Conservation (phyloP, 1,284 basidiomycete genomes). For the Agaricales sp. region DNA sequence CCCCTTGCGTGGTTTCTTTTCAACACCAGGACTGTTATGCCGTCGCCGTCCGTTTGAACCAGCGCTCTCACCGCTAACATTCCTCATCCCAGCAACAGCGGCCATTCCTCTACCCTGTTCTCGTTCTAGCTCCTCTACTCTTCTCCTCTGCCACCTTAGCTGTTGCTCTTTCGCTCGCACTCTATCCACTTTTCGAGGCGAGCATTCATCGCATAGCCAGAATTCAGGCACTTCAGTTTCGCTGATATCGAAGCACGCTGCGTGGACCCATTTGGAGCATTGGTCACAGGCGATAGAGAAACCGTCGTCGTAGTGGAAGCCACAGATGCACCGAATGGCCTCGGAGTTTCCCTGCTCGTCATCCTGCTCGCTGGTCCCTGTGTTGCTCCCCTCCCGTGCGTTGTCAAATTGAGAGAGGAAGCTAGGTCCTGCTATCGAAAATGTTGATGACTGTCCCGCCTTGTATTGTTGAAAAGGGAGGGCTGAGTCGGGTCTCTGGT, state of each 20-base stretch:
- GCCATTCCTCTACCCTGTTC: slow-evolving; percentile 7
- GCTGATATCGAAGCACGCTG: slow-evolving; percentile 73
- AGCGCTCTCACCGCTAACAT: slow-evolving; percentile 6
- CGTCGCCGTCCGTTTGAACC: slow-evolving; percentile 15
- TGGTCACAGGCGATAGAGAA: slow-evolving; percentile 89
- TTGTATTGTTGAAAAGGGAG: no score
- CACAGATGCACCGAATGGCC: slow-evolving; percentile 66
- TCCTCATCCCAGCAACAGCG: background rate
- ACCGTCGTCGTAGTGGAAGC: slow-evolving; percentile 72
- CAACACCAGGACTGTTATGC: slow-evolving; percentile 32
- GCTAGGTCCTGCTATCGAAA: no score
- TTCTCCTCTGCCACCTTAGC: slow-evolving; percentile 21
- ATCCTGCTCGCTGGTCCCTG: no score
- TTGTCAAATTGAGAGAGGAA: no score
- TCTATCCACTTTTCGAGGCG: slow-evolving; percentile 33
- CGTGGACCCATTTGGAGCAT: slow-evolving; percentile 88
- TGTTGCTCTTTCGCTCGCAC: slow-evolving; percentile 37
- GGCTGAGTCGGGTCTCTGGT: no score
- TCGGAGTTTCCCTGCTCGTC: no score
- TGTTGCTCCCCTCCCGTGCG: no score
- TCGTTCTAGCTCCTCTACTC: slow-evolving; percentile 15
- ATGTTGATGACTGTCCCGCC: no score
- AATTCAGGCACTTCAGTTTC: slow-evolving; percentile 66
- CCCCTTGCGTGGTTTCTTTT: slow-evolving; percentile 32
- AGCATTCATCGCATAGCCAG: slow-evolving; percentile 57